Conservation (phyloP, 2,329 filamentous ascomycete species). For the Alternaria sp. region DNA sequence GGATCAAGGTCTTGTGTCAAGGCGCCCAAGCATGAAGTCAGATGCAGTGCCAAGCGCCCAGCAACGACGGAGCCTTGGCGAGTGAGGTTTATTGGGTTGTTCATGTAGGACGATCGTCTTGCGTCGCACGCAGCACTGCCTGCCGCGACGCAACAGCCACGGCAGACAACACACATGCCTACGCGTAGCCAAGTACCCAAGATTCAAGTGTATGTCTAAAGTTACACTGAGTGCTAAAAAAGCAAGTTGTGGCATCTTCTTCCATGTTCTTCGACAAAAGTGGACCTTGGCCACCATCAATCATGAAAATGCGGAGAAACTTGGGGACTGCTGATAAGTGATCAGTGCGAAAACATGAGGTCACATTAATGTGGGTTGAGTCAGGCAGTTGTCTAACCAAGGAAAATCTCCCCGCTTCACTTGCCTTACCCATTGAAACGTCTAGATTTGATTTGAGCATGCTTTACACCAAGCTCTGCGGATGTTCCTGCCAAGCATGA, state of each 20-base stretch:
- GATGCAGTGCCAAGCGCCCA: neutral
- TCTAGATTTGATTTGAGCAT: neutral
- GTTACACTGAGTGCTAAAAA: neutral
- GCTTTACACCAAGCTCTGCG: constrained; percentile 5
- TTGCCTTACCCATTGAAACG: neutral
- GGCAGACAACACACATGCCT: constrained; percentile 2
- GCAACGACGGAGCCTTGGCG: neutral
- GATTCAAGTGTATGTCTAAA: neutral
- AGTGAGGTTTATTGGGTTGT: neutral
- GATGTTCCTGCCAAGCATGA: constrained; percentile 3
- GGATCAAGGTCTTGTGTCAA: neutral
- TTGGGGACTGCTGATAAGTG: neutral
- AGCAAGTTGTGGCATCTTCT: neutral
- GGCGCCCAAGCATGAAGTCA: neutral
- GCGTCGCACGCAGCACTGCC: constrained; percentile 1
- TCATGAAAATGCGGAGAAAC: neutral
- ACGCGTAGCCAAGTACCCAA: constrained; percentile 5
- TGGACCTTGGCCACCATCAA: neutral
- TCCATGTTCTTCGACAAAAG: neutral
- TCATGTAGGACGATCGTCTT: constrained; percentile 2
- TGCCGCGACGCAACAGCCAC: constrained; percentile 5
- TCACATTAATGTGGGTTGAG: neutral
- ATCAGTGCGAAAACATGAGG: neutral
- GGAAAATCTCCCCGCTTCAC: neutral
- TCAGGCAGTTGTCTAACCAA: neutral